Conservation (phyloP, 306 rosid genomes). For the Purshia tridentata region DNA sequence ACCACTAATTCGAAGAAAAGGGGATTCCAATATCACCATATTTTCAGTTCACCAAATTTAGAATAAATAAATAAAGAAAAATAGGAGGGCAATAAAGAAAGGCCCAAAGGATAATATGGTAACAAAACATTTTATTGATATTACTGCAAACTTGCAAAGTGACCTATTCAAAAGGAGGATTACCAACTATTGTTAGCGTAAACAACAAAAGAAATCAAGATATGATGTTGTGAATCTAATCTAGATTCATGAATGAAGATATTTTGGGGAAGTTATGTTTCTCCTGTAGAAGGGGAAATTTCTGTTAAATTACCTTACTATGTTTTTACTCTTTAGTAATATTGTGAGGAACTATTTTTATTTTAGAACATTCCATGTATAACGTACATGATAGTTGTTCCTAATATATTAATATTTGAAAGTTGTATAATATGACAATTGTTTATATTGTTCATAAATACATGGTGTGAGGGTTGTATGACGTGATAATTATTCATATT, state of each 20-base stretch:
- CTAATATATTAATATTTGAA: too few species aligned
- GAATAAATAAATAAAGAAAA: background rate
- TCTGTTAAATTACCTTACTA: background rate
- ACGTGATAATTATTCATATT: too few species aligned
- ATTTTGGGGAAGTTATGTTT: conserved; percentile 7
- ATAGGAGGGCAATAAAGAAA: background rate
- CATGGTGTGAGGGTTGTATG: too few species aligned
- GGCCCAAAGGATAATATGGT: background rate
- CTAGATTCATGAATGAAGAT: background rate
- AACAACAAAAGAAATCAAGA: background rate
- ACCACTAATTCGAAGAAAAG: too few species aligned
- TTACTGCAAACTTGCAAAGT: too few species aligned
- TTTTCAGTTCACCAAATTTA: too few species aligned
- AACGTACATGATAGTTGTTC: too few species aligned
- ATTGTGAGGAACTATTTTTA: background rate
- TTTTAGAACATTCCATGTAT: background rate
- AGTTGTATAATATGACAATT: too few species aligned
- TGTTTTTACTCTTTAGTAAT: too few species aligned
- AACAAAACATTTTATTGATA: background rate
- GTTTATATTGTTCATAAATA: too few species aligned
- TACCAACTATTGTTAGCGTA: background rate
- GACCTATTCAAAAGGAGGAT: conserved; percentile 18
- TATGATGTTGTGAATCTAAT: background rate
- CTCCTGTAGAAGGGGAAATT: background rate
- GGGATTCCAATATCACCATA: too few species aligned